Evolutionary conservation across 1,139 yeast species (phyloP).

Genomic region (Yamadazyma mexicana): DNA sequence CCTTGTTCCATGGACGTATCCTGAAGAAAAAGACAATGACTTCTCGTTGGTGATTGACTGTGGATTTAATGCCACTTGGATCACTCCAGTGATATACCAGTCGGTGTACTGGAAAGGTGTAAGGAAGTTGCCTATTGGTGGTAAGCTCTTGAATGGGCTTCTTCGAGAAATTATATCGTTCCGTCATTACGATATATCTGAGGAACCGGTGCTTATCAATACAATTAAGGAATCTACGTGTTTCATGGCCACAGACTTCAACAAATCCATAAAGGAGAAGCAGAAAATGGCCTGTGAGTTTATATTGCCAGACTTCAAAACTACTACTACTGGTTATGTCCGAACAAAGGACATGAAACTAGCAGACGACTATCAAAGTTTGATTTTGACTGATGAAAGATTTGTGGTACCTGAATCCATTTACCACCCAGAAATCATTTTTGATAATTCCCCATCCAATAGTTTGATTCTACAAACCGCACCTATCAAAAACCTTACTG

Average conservation of each 20-base stretch:
- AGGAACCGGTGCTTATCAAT: slow-evolving; percentile 82
- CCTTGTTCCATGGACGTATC: slow-evolving; percentile 66
- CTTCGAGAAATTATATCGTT: slow-evolving; percentile 83
- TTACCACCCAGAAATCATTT: slow-evolving; percentile 76
- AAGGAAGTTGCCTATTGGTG: slow-evolving; percentile 77
- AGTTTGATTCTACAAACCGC: slow-evolving; percentile 43
- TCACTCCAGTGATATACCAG: slow-evolving; percentile 81
- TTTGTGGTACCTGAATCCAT: slow-evolving; percentile 85
- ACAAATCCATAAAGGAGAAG: slow-evolving; percentile 47
- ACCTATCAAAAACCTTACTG: slow-evolving; percentile 71
- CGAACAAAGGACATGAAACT: slow-evolving; percentile 16
- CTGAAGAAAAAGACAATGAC: slow-evolving; percentile 38
- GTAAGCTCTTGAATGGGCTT: slow-evolving; percentile 78
- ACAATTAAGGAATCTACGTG: slow-evolving; percentile 82
- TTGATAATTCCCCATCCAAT: slow-evolving; percentile 34
- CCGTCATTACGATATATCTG: slow-evolving; percentile 90
- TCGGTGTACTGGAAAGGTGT: slow-evolving; percentile 78
- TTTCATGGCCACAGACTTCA: slow-evolving; percentile 70
- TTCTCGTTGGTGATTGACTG: slow-evolving; percentile 82
- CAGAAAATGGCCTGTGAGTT: slow-evolving; percentile 51
- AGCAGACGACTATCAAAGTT: slow-evolving; percentile 56
- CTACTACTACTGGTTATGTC: slow-evolving; percentile 70
- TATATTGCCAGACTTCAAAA: slow-evolving; percentile 83
- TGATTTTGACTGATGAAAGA: slow-evolving; percentile 76
- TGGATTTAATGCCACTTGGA: slow-evolving; percentile 87